Evolutionary conservation across 257 asterid genomes (phyloP), one percentile per base, ranked within the genome.

Genomic region (Cordia subcordata): DNA sequence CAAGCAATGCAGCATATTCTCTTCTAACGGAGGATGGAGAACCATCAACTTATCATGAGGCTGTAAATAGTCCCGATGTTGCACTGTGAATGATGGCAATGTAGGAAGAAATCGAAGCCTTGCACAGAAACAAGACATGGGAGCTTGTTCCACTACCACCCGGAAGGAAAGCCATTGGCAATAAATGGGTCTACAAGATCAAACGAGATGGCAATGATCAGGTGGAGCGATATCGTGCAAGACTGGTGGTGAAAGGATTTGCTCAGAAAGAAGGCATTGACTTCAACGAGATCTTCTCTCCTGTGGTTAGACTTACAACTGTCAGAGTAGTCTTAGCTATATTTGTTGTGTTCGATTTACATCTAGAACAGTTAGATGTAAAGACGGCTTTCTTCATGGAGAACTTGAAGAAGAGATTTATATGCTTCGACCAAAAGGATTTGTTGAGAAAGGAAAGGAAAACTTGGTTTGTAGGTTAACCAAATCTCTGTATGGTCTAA

Each of bases 1-100:
- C 40, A 13, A 6, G 62, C 4, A 67, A 67, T 67, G 55, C 58
- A 15, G 65, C 58, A 51, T 66, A 58, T 37, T 50, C 14, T 50
- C 22, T 66, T 13, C 53, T 66, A 58, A 49, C 66, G 45, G 61
- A 67, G 45, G 72, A 67, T 54, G 49, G 49, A 51, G 55, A 67
- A 37, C 55, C 60, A 35, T 58, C 55, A 39, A 67, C 60, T 49
- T 58, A 49, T 18, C 45, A 49, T 19, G 60, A 67, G 49, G 63
- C 63, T 21, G 27, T 21, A 16, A 56, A 35, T 5, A 23, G 50
- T 32, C 32, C 32, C 38, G 60, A 67, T 0, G 13, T 32, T 4
- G 35, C 66, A 37, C 35, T 37, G 15, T 67, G 66, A 60, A 58
- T 67, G 68, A 35, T 49, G 51, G 16, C 61, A 60, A 60, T 66